These are phyloP conservation scores for Alnus glutinosa DNA, from an alignment of 306 rosid genomes.

Conservation along the genomic window DNA sequence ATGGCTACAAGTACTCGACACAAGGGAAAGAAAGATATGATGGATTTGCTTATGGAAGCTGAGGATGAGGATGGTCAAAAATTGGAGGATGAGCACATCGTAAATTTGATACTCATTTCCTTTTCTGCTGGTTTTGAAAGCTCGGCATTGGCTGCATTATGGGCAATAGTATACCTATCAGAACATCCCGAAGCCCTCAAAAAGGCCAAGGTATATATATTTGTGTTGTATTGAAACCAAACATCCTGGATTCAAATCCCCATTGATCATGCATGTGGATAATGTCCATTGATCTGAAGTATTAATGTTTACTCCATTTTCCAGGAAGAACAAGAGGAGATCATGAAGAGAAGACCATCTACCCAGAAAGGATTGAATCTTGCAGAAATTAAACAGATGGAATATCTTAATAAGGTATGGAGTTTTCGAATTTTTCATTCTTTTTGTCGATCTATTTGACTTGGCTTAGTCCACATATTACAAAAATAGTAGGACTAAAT, in stretches of 20 bases:
- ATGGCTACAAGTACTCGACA: not conserved
- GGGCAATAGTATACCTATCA: conserved; percentile 14
- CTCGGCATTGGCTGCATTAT: conserved; percentile 9
- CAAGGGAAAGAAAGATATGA: conserved; percentile 30
- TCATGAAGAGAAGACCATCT: conserved; percentile 28
- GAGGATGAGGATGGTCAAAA: conserved; percentile 32
- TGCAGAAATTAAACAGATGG: conserved; percentile 38
- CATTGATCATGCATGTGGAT: not conserved
- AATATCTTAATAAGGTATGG: conserved; percentile 34
- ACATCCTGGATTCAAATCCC: not conserved
- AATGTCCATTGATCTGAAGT: not conserved
- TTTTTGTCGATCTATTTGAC: not conserved
- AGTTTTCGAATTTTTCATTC: not conserved
- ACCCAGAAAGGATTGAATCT: conserved; percentile 25
- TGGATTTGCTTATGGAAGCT: conserved; percentile 26
- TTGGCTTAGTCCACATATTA: not conserved
- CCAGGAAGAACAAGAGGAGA: conserved; percentile 38
- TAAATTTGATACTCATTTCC: conserved; percentile 24
- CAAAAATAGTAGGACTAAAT: too few species aligned
- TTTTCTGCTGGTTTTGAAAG: conserved; percentile 29
- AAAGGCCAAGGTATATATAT: conserved; percentile 16
- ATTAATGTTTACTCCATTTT: not conserved
- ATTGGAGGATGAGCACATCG: conserved; percentile 32
- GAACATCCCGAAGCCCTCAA: conserved; percentile 9
- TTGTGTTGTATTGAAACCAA: not conserved